phyloP scores from a whole-genome alignment of 306 rosid species.

The Prunus mume region DNA sequence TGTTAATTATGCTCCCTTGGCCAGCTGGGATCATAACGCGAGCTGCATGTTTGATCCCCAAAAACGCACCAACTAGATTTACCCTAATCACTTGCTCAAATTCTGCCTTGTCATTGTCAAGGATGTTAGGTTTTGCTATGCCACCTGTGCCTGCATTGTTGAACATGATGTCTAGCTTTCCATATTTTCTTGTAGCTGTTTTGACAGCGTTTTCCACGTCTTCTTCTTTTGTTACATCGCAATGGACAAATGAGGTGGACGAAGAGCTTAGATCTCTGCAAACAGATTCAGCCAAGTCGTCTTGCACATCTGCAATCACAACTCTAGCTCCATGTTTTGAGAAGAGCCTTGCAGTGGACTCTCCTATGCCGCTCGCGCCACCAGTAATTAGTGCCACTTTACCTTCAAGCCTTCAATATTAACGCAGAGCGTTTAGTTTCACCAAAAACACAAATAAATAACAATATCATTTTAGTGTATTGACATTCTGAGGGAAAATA shows the following conservation, averaged over 20 bases:
- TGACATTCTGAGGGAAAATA: too few relatives aligned
- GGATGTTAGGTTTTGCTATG: conserved; percentile 16
- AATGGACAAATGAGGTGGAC: conserved; percentile 35
- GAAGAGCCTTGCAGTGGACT: conserved; percentile 41
- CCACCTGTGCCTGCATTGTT: conserved; percentile 41
- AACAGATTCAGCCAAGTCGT: conserved; percentile 32
- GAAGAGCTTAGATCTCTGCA: conserved; percentile 8
- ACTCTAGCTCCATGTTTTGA: conserved; percentile 46
- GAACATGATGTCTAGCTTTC: conserved; percentile 56
- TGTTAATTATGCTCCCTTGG: conserved; percentile 39
- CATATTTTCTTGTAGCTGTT: conserved; percentile 26
- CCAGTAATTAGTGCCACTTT: conserved; percentile 61
- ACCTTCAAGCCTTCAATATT: conserved; percentile 43
- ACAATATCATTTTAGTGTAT: too few relatives aligned
- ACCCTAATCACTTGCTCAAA: conserved; percentile 40
- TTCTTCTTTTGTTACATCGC: conserved; percentile 41
- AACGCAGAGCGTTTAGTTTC: background rate
- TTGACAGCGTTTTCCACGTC: conserved; percentile 35
- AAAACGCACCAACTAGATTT: conserved; percentile 35
- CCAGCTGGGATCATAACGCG: conserved; percentile 37
- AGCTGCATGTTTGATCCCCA: conserved; percentile 53
- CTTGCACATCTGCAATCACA: conserved; percentile 45
- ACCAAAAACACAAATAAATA: background rate
- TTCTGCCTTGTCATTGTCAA: conserved; percentile 1
- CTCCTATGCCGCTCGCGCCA: conserved; percentile 55